A percentile compares a stretch with the other conserved stretches of the same genome.
Evolutionary conservation across 1,284 basidiomycete species (phyloP).

Genomic region (Volvariella volvacea): DNA sequence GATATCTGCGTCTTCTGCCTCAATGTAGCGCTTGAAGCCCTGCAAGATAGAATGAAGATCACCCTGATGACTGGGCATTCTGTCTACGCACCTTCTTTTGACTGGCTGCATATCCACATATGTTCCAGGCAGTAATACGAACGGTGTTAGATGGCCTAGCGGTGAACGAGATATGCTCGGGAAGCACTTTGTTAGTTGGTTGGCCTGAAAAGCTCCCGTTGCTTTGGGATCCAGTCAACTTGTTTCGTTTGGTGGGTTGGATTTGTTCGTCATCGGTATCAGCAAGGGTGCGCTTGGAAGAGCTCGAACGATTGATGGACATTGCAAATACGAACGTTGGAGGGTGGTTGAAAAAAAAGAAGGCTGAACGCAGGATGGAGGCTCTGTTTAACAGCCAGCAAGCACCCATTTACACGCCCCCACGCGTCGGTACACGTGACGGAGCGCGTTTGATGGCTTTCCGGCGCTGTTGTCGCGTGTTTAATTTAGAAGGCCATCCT

Average conservation of each 20-base stretch:
- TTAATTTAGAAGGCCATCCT: too few relatives aligned
- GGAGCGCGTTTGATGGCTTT: too few relatives aligned
- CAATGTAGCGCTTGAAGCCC: conserved; percentile 76
- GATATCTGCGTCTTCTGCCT: conserved; percentile 79
- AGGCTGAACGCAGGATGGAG: too few relatives aligned
- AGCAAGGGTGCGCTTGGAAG: conserved; percentile 2
- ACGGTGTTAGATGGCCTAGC: conserved; percentile 37
- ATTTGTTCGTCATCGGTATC: not conserved
- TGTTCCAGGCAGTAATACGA: conserved; percentile 71
- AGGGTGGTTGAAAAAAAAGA: too few relatives aligned
- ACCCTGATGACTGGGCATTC: not conserved
- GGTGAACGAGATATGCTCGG: conserved; percentile 57
- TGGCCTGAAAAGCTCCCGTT: conserved; percentile 28
- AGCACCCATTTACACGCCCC: too few relatives aligned
- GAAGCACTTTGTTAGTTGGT: conserved; percentile 68
- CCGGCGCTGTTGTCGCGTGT: too few relatives aligned
- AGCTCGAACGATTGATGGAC: conserved; percentile 5
- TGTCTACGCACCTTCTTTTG: conserved; percentile 55
- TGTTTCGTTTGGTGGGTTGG: conserved; percentile 4
- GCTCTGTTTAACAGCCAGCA: too few relatives aligned
- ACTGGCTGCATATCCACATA: conserved; percentile 62
- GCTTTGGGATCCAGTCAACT: conserved; percentile 1
- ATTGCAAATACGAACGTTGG: conserved; percentile 1
- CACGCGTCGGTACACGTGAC: too few relatives aligned
- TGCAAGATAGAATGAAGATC: conserved; percentile 20